Conservation (phyloP, 1,284 basidiomycete species). For the Trametes polyzona region DNA sequence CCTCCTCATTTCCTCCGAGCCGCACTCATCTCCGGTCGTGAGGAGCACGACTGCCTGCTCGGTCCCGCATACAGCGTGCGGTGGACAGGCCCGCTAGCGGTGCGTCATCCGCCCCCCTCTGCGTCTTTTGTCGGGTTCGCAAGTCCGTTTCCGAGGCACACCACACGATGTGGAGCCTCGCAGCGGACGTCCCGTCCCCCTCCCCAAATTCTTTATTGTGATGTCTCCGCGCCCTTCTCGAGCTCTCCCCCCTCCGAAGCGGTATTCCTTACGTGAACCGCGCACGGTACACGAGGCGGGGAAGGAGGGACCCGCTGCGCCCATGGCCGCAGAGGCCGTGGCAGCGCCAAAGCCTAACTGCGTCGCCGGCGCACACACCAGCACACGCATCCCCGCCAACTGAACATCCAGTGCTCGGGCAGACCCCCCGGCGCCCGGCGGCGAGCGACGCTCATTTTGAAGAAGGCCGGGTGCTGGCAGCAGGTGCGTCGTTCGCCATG, state of each 20-base stretch:
- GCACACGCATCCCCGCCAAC: neutral
- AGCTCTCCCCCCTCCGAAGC: neutral
- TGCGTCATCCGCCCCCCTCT: neutral
- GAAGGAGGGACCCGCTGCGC: neutral
- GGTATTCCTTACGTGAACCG: slow-evolving; percentile 6
- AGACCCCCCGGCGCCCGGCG: too few relatives aligned
- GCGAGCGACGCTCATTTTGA: neutral
- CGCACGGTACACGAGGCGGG: slow-evolving; percentile 13
- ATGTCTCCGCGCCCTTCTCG: neutral
- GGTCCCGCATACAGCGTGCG: slow-evolving; percentile 10
- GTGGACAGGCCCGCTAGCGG: neutral
- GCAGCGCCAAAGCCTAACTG: slow-evolving; percentile 12
- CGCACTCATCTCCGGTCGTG: slow-evolving; percentile 21
- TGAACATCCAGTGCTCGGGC: neutral
- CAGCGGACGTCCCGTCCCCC: neutral
- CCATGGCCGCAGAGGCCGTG: slow-evolving; percentile 8
- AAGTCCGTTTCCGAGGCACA: neutral
- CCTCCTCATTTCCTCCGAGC: neutral
- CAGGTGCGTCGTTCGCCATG: neutral
- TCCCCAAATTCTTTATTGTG: neutral
- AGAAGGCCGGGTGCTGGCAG: neutral
- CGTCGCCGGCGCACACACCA: neutral
- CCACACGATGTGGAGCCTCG: neutral
- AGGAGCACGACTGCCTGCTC: slow-evolving; percentile 10
- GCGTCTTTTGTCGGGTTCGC: neutral